Evolutionary conservation across 371 early-diverging fungal genomes (phyloP).

Genomic region (Saksenaea vasiformis): DNA sequence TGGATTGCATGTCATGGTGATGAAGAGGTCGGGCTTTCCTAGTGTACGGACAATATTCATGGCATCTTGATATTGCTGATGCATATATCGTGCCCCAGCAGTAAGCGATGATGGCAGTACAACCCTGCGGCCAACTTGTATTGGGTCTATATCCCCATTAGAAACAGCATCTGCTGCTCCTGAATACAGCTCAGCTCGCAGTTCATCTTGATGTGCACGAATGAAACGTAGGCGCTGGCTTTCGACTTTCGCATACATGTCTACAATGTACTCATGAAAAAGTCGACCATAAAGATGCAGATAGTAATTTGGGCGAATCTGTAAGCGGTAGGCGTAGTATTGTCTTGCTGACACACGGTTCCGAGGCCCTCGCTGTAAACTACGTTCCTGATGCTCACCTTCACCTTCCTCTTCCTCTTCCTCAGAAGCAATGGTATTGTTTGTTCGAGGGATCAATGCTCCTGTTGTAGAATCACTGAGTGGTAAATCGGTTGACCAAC

Average conservation of each 20-base stretch:
- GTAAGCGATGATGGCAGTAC: slow-evolving; percentile 14
- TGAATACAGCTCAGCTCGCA: no score
- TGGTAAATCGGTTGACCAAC: background rate
- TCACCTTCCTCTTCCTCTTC: background rate
- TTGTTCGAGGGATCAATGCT: background rate
- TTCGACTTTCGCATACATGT: slow-evolving; percentile 16
- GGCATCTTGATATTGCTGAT: slow-evolving; percentile 15
- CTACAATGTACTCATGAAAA: slow-evolving; percentile 12
- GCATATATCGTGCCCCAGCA: slow-evolving; percentile 13
- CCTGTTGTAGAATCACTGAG: background rate
- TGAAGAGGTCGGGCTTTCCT: slow-evolving; percentile 16
- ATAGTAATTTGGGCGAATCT: background rate
- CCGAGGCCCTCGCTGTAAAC: no score
- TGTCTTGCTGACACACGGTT: no score
- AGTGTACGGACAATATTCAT: slow-evolving; percentile 10
- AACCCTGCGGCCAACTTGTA: background rate
- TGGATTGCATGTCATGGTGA: no score
- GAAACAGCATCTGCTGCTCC: slow-evolving; percentile 6
- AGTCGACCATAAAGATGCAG: slow-evolving; percentile 8
- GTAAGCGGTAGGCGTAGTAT: background rate
- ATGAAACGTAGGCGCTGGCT: background rate
- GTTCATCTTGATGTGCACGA: background rate
- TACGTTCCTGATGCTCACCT: background rate
- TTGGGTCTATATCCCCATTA: background rate
- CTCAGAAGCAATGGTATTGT: background rate